Percentiles rank a stretch among this genome's conserved stretches.
Conservation (phyloP, 1,284 basidiomycete genomes). For the Mycosarcoma mackinlayi region DNA sequence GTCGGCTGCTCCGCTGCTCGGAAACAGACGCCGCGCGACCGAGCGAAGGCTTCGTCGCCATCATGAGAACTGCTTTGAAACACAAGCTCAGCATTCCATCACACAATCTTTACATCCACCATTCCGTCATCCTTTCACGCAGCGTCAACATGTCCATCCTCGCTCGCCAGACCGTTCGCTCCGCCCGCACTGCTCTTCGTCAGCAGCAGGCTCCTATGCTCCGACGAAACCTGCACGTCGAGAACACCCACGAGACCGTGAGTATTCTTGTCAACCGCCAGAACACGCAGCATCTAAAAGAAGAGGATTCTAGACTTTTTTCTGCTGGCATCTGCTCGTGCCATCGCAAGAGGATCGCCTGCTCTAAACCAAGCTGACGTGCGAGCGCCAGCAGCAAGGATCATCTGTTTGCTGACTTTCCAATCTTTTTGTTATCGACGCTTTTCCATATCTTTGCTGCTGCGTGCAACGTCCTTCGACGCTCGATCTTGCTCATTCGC, state of each 20-base stretch:
- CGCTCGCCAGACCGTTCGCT: constrained; percentile 49
- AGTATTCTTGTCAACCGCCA: constrained; percentile 21
- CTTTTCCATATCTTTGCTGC: too few relatives aligned
- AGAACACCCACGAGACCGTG: constrained; percentile 66
- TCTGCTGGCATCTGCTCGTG: background rate
- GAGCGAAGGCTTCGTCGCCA: constrained; percentile 14
- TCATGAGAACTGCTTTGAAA: too few relatives aligned
- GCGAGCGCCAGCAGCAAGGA: too few relatives aligned
- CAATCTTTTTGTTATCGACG: background rate
- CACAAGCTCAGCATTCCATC: background rate
- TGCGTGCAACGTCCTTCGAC: background rate
- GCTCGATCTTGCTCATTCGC: background rate
- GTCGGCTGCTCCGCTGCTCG: too few relatives aligned
- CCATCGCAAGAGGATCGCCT: background rate
- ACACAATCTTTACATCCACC: background rate
- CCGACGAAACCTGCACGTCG: constrained; percentile 62
- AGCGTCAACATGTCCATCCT: constrained; percentile 53
- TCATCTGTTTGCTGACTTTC: background rate
- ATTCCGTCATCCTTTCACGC: constrained; percentile 2
- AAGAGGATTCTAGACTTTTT: background rate
- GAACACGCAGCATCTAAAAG: background rate
- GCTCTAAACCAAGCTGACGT: too few relatives aligned
- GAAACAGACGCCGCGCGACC: too few relatives aligned
- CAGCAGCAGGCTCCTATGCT: constrained; percentile 51
- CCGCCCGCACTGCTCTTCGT: constrained; percentile 54